Conservation (phyloP, 352 stramenopile species). For the Phytophthora palmivora region DNA sequence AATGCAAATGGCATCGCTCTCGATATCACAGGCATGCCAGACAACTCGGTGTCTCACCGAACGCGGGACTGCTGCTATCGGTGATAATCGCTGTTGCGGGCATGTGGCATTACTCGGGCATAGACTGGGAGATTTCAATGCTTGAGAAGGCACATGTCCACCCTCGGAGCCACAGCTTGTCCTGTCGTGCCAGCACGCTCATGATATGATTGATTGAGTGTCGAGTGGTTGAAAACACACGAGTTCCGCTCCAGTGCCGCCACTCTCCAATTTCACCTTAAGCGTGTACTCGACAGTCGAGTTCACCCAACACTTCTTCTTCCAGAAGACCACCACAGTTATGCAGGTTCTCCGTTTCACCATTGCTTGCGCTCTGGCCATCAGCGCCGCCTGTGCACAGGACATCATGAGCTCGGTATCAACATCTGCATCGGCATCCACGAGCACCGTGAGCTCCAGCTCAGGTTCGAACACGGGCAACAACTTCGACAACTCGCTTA, state of each 20-base stretch:
- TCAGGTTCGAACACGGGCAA: constrained; percentile 9
- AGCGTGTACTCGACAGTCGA: constrained; percentile 21
- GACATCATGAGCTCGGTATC: constrained; percentile 14
- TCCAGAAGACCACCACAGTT: constrained; percentile 18
- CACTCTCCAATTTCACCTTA: constrained; percentile 24
- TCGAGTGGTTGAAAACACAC: constrained; percentile 23
- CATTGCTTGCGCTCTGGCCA: constrained; percentile 24
- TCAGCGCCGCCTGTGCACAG: constrained; percentile 29
- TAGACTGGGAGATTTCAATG: too few species aligned
- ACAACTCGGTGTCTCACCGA: not conserved
- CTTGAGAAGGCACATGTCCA: constrained; percentile 1
- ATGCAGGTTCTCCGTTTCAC: constrained; percentile 37
- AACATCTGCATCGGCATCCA: constrained; percentile 12
- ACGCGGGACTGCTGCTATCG: not conserved
- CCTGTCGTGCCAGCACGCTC: constrained; percentile 26
- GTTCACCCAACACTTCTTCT: constrained; percentile 5
- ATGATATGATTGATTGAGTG: constrained; percentile 26
- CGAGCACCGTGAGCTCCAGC: constrained; percentile 19
- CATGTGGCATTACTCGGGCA: constrained; percentile 18
- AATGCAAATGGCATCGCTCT: constrained; percentile 2
- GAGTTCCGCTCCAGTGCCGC: constrained; percentile 1
- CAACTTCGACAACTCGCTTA: constrained; percentile 11
- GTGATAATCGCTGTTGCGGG: constrained; percentile 9
- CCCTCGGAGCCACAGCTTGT: constrained; percentile 20
- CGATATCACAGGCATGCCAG: constrained; percentile 7